A percentile compares a stretch with the other conserved stretches of the same genome.
phyloP scores from a whole-genome alignment of 164 flowering plant genomes.

The Umbilicus rupestris region DNA sequence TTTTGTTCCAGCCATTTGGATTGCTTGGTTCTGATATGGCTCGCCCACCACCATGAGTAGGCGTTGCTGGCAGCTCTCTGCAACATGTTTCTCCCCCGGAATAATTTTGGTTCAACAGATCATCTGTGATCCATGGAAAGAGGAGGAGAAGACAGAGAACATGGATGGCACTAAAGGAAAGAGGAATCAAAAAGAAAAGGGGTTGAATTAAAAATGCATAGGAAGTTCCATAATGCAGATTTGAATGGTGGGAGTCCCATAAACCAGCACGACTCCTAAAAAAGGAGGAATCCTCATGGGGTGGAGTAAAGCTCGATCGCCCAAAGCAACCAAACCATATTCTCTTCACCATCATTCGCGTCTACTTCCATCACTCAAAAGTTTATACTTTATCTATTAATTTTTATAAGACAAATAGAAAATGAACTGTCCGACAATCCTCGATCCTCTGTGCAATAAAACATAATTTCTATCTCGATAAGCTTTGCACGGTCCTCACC shows the following conservation, averaged over 20 bases:
- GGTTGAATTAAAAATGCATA: neutral
- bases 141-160: neutral
- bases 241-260: neutral
- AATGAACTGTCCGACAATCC: no score
- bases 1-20: constrained; percentile 54
- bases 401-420: no score
- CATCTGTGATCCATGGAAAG: neutral
- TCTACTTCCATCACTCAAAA: no score
- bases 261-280: constrained; percentile 1
- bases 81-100: constrained; percentile 23
- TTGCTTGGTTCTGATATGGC: constrained; percentile 49
- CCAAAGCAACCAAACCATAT: neutral
- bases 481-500: no score
- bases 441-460: no score
- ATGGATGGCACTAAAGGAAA: constrained; percentile 3
- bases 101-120: neutral
- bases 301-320: constrained; percentile 5
- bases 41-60: constrained; percentile 58
- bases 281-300: neutral
- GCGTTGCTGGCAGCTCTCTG: constrained; percentile 58
- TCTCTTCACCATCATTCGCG: neutral
- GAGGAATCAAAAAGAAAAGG: neutral
- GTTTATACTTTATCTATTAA: no score
- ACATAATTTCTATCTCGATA: no score
- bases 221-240: neutral